phyloP scores from a whole-genome alignment of 2,329 filamentous ascomycete species.

The Xylariaceae sp. region DNA sequence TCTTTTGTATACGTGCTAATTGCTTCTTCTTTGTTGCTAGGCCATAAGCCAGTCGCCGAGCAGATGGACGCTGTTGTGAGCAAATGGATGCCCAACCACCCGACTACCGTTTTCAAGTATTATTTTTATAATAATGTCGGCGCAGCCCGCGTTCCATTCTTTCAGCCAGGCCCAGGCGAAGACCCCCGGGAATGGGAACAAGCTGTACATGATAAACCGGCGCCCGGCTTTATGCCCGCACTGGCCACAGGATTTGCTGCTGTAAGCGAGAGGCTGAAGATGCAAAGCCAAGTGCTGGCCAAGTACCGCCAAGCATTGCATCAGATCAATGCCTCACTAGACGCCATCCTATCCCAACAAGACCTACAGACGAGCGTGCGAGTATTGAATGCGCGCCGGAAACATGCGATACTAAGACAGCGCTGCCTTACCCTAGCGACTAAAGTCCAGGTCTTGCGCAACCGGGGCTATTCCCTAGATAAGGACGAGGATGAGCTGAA shows the following conservation, averaged over 20 bases:
- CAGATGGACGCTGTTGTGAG: slow-evolving; percentile 64
- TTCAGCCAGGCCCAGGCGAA: slow-evolving; percentile 63
- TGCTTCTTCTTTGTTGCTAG: slow-evolving; percentile 33
- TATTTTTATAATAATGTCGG: slow-evolving; percentile 87
- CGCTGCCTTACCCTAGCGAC: slow-evolving; percentile 69
- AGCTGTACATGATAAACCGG: slow-evolving; percentile 73
- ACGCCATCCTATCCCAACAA: slow-evolving; percentile 67
- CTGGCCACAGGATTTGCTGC: slow-evolving; percentile 68
- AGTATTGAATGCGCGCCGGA: slow-evolving; percentile 64
- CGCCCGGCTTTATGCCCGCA: slow-evolving; percentile 69
- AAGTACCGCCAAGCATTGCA: slow-evolving; percentile 68
- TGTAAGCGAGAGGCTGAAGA: slow-evolving; percentile 64
- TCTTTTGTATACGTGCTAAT: slow-evolving; percentile 3
- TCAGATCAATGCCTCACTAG: slow-evolving; percentile 70
- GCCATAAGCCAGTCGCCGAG: slow-evolving; percentile 67
- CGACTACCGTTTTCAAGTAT: slow-evolving; percentile 69
- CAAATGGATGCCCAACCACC: slow-evolving; percentile 67
- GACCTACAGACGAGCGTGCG: slow-evolving; percentile 71
- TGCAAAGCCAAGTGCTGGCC: slow-evolving; percentile 63
- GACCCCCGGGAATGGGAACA: slow-evolving; percentile 79
- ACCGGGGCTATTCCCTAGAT: slow-evolving; percentile 74
- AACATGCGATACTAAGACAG: slow-evolving; percentile 67
- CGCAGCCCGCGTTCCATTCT: slow-evolving; percentile 68
- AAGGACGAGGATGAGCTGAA: slow-evolving; percentile 73
- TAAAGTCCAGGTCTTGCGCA: slow-evolving; percentile 73